Base-by-base conservation (phyloP, 495 filamentous ascomycete genomes). In the Glutinoglossum americanum region DNA sequence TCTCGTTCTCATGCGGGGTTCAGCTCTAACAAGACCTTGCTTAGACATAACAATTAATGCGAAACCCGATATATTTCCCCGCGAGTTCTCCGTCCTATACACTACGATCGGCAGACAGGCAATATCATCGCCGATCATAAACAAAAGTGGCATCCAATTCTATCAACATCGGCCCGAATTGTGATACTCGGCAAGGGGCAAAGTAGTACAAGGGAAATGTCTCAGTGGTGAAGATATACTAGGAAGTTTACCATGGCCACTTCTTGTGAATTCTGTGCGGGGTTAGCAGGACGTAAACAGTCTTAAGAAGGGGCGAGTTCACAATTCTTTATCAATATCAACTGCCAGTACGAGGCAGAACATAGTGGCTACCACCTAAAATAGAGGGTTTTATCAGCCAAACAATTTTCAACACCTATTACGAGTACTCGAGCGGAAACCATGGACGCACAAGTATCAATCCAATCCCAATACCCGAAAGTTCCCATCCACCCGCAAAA, bases 401-500 rank as follows among this genome's bases (percentile, higher is more conserved):
- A 53, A 11, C 10, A 5, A 30, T 53, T 11, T 8, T 8, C 23
- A 27, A 11, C 5, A 8, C 11, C 25, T 6, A 15, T 53, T 33
- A 9, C 9, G 30, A 9, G 30, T 33, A 33, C 30, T 4, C 30
- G 9, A 33, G 11, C 23, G 15, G 49, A 25, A 53, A 28, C 4
- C 10, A 45, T 5, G 3, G 26, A 30, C 49, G 11, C 30, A 53
- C 49, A 53, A 53, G 5, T 17, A 53, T 6, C 23, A 28, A 32
- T 28, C 49, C 63, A 5, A 73, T 55, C 19, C 72, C 74, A 37
- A 86, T 72, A 1, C 66, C 64, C 61, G 76, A 68, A n/a, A 87
- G 60, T 64, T 88, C 86, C 73, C 78, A 82, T 0, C 84, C 84
- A 4, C 83, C 81, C 17, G 75, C 72, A 64, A 82, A 70, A 0